phyloP scores from a whole-genome alignment of 768 basidiomycete species.

The Serpula lacrymans region DNA sequence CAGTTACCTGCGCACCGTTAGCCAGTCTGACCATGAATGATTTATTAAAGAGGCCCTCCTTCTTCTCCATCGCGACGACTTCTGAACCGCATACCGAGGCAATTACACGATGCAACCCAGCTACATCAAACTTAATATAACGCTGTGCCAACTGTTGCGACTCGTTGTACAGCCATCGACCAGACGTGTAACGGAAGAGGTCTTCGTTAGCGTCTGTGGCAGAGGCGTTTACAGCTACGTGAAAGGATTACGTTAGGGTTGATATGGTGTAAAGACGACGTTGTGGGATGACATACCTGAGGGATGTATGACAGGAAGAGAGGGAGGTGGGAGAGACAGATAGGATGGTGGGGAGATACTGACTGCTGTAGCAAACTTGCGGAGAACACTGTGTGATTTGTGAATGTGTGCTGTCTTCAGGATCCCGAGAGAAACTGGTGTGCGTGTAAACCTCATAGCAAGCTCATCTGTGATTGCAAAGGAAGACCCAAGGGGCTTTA shows the following conservation, averaged over 20 bases:
- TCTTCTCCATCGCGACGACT: constrained; percentile 16
- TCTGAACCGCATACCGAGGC: constrained; percentile 7
- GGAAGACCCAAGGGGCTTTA: not conserved
- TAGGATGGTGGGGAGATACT: constrained; percentile 11
- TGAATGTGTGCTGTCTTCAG: constrained; percentile 2
- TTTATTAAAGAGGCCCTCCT: constrained; percentile 14
- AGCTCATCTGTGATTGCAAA: constrained; percentile 1
- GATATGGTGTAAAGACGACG: not conserved
- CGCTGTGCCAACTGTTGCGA: constrained; percentile 13
- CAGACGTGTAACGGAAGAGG: constrained; percentile 12
- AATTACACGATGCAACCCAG: constrained; percentile 13
- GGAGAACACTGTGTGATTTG: constrained; percentile 1
- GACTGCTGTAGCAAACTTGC: constrained; percentile 8
- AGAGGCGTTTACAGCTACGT: constrained; percentile 1
- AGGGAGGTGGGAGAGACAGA: constrained; percentile 8
- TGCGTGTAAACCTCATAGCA: constrained; percentile 9
- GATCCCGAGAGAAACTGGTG: constrained; percentile 1
- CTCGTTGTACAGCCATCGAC: constrained; percentile 28
- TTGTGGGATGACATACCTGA: constrained; percentile 1
- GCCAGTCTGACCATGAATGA: constrained; percentile 9
- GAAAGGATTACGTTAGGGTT: not conserved
- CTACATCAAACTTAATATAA: constrained; percentile 14
- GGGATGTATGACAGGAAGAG: constrained; percentile 1
- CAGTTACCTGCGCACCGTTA: constrained; percentile 9
- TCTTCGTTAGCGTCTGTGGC: constrained; percentile 7